Percentiles rank a stretch among this genome's conserved stretches.
phyloP scores from a whole-genome alignment of 1,139 yeast genomes.

The Geotrichum cucujoidarum region DNA sequence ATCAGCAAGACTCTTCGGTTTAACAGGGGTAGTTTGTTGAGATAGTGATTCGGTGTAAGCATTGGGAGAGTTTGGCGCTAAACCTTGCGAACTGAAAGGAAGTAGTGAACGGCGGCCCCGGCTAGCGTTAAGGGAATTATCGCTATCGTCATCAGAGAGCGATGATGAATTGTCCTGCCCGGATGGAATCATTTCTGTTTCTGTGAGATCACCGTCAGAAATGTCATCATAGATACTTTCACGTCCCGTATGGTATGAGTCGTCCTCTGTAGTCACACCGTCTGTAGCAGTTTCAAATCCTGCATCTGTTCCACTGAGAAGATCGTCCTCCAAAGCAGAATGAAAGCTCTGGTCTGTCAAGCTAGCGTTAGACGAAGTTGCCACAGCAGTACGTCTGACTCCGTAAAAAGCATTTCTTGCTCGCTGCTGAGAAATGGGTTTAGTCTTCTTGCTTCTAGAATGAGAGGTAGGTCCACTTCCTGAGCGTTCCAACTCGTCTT shows the following conservation, averaged over 20 bases:
- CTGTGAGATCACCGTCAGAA: slow-evolving; percentile 37
- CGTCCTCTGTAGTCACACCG: slow-evolving; percentile 35
- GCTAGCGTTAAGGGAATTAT: background rate
- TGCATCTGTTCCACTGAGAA: slow-evolving; percentile 6
- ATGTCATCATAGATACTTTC: slow-evolving; percentile 31
- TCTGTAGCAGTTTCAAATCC: slow-evolving; percentile 33
- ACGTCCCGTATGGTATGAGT: slow-evolving; percentile 33
- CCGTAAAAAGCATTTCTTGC: background rate
- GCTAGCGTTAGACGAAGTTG: background rate
- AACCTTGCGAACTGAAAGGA: background rate
- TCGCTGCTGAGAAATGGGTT: slow-evolving; percentile 2
- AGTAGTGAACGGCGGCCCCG: slow-evolving; percentile 4
- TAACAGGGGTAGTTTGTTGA: slow-evolving; percentile 7
- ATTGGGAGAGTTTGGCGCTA: background rate
- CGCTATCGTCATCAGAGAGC: slow-evolving; percentile 3
- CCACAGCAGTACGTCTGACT: background rate
- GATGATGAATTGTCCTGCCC: background rate
- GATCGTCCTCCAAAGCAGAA: slow-evolving; percentile 26
- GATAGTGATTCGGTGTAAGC: slow-evolving; percentile 1
- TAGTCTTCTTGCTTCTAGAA: background rate
- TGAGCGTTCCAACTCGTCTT: slow-evolving; percentile 24
- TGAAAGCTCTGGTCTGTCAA: slow-evolving; percentile 28
- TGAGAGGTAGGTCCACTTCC: background rate
- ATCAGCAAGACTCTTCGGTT: slow-evolving; percentile 24
- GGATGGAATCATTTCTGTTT: slow-evolving; percentile 33